Percentiles rank a stretch among this genome's conserved stretches.
These are phyloP conservation scores for Chlorella sp. DNA, from an alignment of 139 green algal genomes.

Conservation along the genomic window DNA sequence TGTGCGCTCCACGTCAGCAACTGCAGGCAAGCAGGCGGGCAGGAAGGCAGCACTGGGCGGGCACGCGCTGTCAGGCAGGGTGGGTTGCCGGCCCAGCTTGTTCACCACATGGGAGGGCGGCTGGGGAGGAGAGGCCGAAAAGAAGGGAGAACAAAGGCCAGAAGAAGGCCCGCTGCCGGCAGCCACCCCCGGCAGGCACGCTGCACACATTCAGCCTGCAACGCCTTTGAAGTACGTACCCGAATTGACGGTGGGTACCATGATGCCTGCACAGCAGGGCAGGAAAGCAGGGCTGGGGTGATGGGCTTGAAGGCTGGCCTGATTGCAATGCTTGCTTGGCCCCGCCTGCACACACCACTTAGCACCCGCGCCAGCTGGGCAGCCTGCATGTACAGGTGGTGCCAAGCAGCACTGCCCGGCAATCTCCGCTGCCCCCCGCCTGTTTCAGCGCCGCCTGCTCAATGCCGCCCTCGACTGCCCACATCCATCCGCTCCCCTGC, in stretches of 20 bases:
- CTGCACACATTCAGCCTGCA: neutral
- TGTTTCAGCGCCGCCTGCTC: too few relatives aligned
- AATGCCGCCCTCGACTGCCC: too few relatives aligned
- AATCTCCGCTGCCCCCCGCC: too few relatives aligned
- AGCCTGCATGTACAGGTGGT: too few relatives aligned
- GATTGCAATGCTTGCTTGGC: too few relatives aligned
- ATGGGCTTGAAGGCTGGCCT: neutral
- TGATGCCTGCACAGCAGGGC: slow-evolving; percentile 4
- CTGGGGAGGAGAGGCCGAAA: neutral
- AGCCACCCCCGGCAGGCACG: neutral
- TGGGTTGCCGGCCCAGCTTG: neutral
- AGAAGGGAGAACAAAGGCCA: neutral
- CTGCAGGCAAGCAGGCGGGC: neutral
- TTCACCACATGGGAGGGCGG: neutral
- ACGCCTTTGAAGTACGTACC: neutral
- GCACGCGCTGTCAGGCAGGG: neutral
- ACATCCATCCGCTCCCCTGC: too few relatives aligned
- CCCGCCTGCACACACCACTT: too few relatives aligned
- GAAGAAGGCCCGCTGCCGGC: neutral
- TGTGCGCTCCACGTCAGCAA: slow-evolving; percentile 15
- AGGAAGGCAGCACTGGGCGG: neutral
- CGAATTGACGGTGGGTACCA: slow-evolving; percentile 29
- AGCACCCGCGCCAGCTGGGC: too few relatives aligned
- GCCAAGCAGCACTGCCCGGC: too few relatives aligned
- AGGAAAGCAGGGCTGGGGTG: neutral